Conservation (phyloP, 2,329 filamentous ascomycete species). For the Monilinia polystroma region DNA sequence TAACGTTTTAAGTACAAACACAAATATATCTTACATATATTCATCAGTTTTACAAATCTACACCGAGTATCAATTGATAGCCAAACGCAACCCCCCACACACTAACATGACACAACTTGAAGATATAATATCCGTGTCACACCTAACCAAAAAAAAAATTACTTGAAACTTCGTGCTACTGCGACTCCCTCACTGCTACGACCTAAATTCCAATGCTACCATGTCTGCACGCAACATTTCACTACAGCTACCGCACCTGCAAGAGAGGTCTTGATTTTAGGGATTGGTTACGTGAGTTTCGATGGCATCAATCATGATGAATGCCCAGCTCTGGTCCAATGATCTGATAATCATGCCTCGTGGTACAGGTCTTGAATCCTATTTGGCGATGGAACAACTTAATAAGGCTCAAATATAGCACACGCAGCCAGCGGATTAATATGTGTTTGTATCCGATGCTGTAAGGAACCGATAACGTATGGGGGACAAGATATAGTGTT, state of each 20-base stretch:
- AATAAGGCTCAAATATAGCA: background rate
- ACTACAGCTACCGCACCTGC: background rate
- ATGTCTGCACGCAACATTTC: conserved; percentile 9
- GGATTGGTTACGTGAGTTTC: background rate
- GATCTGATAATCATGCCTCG: conserved; percentile 3
- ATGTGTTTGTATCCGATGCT: background rate
- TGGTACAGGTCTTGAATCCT: background rate
- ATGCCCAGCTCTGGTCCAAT: background rate
- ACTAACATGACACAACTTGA: background rate
- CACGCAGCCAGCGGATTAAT: background rate
- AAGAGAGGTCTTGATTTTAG: background rate
- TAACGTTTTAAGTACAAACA: background rate
- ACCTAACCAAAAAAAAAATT: background rate
- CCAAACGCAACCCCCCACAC: conserved; percentile 13
- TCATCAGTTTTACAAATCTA: background rate
- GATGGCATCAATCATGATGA: background rate
- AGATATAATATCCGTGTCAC: background rate
- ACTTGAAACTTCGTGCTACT: background rate
- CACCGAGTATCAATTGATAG: background rate
- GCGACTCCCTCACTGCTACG: conserved; percentile 8
- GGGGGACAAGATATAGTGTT: conserved; percentile 7
- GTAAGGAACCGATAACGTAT: conserved; percentile 13
- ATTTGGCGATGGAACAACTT: background rate
- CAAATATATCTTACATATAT: background rate
- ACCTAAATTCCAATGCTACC: background rate